Percentiles rank a stretch among this genome's conserved stretches.
Evolutionary conservation across 2,329 filamentous ascomycete species (phyloP).

Genomic region (Bipolaris bicolor): DNA sequence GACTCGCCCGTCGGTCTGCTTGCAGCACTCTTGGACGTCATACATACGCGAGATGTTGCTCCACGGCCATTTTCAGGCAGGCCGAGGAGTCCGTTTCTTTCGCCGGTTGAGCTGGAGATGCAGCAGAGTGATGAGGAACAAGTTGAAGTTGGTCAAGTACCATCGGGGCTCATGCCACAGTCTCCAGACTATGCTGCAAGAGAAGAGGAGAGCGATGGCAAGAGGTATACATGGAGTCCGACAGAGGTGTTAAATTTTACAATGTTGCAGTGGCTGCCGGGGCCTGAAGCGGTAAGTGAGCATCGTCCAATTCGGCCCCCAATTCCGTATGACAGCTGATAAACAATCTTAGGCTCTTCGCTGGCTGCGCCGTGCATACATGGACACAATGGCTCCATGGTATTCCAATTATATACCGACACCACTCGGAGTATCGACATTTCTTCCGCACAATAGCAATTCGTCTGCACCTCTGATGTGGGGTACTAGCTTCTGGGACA

Average conservation of each 20-base stretch:
- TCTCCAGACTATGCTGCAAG: constrained; percentile 3
- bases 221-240: constrained; percentile 20
- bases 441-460: constrained; percentile 28
- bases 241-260: constrained; percentile 62
- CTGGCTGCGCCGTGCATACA: constrained; percentile 53
- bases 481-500: constrained; percentile 46
- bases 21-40: constrained; percentile 40
- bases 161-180: not conserved
- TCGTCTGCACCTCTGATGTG: constrained; percentile 46
- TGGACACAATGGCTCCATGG: constrained; percentile 26
- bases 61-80: constrained; percentile 23
- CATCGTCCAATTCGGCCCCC: not conserved
- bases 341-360: constrained; percentile 24
- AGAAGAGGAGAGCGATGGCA: not conserved
- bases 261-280: constrained; percentile 68
- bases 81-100: constrained; percentile 40
- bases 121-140: constrained; percentile 19
- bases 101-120: constrained; percentile 38
- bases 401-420: constrained; percentile 31
- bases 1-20: constrained; percentile 48
- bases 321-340: not conserved
- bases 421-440: constrained; percentile 52
- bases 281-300: constrained; percentile 57
- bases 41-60: constrained; percentile 32
- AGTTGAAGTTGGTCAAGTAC: constrained; percentile 7